These are phyloP conservation scores for Aureobasidium sp. DNA, from an alignment of 2,329 filamentous ascomycete genomes.

Conservation along the genomic window DNA sequence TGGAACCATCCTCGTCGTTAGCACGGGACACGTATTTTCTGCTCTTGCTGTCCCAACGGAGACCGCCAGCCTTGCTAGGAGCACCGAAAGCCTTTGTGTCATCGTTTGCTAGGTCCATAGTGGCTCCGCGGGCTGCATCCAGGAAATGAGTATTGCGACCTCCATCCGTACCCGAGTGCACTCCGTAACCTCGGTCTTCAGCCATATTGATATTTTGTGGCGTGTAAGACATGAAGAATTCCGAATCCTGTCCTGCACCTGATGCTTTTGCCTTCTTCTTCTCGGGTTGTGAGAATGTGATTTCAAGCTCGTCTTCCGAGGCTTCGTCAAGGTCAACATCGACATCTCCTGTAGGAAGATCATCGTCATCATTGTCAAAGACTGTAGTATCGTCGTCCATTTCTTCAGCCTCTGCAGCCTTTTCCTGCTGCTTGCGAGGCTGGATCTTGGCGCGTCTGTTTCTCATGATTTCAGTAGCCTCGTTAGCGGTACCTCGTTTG, in stretches of 20 bases:
- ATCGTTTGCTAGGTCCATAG: conserved; percentile 91
- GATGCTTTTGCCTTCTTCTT: conserved; percentile 21
- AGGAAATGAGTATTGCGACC: conserved; percentile 65
- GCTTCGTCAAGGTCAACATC: conserved; percentile 36
- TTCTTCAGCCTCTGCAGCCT: conserved; percentile 21
- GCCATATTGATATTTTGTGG: conserved; percentile 72
- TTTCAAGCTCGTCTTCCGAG: conserved; percentile 49
- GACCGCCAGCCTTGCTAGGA: conserved; percentile 57
- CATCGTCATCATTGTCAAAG: conserved; percentile 26
- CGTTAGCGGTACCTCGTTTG: conserved; percentile 58
- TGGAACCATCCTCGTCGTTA: conserved; percentile 92
- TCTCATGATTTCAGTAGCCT: conserved; percentile 70
- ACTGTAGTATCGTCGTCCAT: conserved; percentile 25
- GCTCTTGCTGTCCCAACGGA: conserved; percentile 96
- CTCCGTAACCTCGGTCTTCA: conserved; percentile 88
- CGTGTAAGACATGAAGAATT: conserved; percentile 95
- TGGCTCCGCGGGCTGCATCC: conserved; percentile 74
- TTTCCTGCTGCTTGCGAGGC: conserved; percentile 18
- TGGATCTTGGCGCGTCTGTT: conserved; percentile 63
- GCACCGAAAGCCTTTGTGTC: conserved; percentile 77
- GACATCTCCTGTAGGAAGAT: conserved; percentile 33
- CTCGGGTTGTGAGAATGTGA: conserved; percentile 38
- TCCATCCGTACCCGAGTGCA: conserved; percentile 64
- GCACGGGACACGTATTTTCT: conserved; percentile 88
- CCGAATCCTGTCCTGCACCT: conserved; percentile 64